Evolutionary conservation across 192 early-diverging fungal species (phyloP).

Genomic region (Coemansia furcata): DNA sequence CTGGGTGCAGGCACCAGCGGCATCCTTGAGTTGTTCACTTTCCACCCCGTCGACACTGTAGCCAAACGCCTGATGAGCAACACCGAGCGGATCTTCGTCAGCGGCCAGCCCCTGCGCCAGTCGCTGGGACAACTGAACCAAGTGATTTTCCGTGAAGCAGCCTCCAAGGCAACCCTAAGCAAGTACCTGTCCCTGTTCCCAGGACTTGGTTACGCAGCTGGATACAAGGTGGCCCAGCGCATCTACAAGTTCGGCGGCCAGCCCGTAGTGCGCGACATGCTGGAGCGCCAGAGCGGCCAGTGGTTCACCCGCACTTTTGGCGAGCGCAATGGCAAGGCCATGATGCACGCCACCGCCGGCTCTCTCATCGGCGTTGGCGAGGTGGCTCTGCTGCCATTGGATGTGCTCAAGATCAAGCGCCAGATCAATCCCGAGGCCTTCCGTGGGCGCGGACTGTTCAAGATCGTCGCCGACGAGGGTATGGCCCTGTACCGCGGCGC

Average conservation of each 20-base stretch:
- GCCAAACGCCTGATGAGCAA: conserved; percentile 99
- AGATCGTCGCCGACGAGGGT: conserved; percentile 84
- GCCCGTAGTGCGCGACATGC: conserved; percentile 90
- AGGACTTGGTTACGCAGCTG: conserved; percentile 94
- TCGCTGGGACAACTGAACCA: conserved; percentile 70
- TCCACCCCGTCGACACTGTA: conserved; percentile 98
- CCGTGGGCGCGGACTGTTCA: conserved; percentile 74
- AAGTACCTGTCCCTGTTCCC: conserved; percentile 97
- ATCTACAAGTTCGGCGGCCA: conserved; percentile 99
- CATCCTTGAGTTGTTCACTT: conserved; percentile 90
- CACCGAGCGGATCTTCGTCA: conserved; percentile 71
- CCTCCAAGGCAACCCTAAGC: conserved; percentile 62
- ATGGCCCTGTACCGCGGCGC: conserved; percentile 93
- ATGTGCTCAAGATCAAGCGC: conserved; percentile 97
- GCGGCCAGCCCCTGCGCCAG: conserved; percentile 63
- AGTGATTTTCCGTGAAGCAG: conserved; percentile 92
- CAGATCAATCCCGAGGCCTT: conserved; percentile 91
- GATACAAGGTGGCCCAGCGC: conserved; percentile 97
- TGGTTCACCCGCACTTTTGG: conserved; percentile 81
- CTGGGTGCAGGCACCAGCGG: conserved; percentile 89
- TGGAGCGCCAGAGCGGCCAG: conserved; percentile 78
- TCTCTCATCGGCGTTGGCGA: conserved; percentile 97
- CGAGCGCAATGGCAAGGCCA: conserved; percentile 90
- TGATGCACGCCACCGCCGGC: conserved; percentile 98
- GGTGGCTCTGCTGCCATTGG: conserved; percentile 92